Conservation (phyloP, 164 flowering plant genomes). For the Santalum album region DNA sequence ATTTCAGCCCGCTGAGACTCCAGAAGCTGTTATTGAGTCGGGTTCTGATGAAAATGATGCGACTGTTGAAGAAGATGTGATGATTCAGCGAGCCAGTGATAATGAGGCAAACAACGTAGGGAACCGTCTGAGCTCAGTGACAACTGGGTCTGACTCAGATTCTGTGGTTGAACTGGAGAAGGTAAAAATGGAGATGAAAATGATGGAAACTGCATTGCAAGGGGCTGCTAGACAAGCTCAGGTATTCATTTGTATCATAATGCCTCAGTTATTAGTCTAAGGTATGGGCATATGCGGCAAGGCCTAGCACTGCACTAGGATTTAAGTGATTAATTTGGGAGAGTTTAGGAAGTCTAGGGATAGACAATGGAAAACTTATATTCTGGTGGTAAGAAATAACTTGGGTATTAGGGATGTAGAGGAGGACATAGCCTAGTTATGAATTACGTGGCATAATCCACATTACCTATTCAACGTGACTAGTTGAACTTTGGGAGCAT, state of each 20-base stretch:
- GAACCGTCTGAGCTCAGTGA: conserved; percentile 27
- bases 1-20: conserved; percentile 17
- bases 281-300: not conserved
- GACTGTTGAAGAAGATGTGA: conserved; percentile 22
- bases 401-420: no score
- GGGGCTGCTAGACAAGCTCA: conserved; percentile 99
- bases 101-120: conserved; percentile 26
- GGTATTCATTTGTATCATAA: conserved; percentile 33
- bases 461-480: no score
- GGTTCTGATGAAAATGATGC: conserved; percentile 26
- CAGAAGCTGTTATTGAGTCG: conserved; percentile 21
- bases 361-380: no score
- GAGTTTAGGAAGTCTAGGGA: no score
- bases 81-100: conserved; percentile 18
- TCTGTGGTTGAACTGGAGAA: conserved; percentile 54
- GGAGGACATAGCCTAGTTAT: no score
- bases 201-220: conserved; percentile 94
- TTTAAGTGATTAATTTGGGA: no score
- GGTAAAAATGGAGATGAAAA: conserved; percentile 77
- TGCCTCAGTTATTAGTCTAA: not conserved
- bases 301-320: no score
- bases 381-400: no score
- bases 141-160: conserved; percentile 29
- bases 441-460: no score
- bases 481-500: no score